Base-by-base conservation (phyloP, 1,139 yeast species). In the Geotrichum carabidarum region DNA sequence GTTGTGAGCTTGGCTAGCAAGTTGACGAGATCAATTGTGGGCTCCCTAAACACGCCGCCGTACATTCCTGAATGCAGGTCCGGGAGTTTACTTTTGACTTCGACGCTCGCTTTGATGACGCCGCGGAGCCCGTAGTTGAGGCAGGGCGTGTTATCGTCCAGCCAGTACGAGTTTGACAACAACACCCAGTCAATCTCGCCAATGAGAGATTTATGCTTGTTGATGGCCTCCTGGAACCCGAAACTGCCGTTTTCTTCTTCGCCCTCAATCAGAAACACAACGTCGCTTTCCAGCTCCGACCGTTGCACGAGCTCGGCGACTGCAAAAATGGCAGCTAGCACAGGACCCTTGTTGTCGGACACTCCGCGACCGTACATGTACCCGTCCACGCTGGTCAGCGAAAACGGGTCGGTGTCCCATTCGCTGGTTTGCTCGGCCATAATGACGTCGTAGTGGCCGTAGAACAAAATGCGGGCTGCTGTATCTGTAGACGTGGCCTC, bases 21-120 rank as follows among this genome's bases (percentile, higher is more conserved):
- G 57, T 84, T 85, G 51, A 91, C 78, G 66, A 93, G 71, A 65
- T 93, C 98, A 74, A 88, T 81, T 0, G 95, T 83, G 1, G 99
- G 98, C 63, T 93, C 99, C 56, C 86, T 78, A 62, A 82, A 80
- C 8, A 86, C 84, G 57, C 98, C 99, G 48, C 99, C 99, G 71
- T 91, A 95, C 14, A 93, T 95, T 58, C 99, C 99, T 0, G 97
- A 89, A 65, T 93, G 99, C 58, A 95, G 76, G 70, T 93, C 98
- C 0, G 95, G 95, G 58, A 78, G 78, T 57, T 81, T 89, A 50
- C 91, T 83, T 53, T 75, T 74, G 14, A 93, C 77, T 41, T 80
- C 81, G 2, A 93, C 79, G n/a, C 83, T 75, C 1, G 90, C 86
- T 68, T 89, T 86, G 38, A 93, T 77, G 6, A 91, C 93, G 45